Evolutionary conservation across 768 basidiomycete genomes (phyloP), one percentile per base, ranked within the genome.

Genomic region (Naganishia kalamii): DNA sequence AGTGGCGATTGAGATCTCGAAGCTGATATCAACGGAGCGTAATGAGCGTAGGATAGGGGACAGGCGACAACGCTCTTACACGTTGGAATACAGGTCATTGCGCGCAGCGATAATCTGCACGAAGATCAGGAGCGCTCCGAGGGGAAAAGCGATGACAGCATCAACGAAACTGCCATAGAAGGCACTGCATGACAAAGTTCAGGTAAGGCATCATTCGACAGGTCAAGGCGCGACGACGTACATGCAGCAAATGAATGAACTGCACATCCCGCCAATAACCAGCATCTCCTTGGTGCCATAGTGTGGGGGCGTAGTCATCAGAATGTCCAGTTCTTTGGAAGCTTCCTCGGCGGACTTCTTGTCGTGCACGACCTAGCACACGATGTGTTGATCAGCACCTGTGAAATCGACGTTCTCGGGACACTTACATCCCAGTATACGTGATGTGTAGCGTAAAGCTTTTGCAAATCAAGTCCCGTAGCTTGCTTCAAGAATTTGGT

Each of bases 91-190:
- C 17, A 92, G 77, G 73, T 90, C 88, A 70, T 90, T 88, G 66
- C 85, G 82, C 7, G 84, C 83, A 15, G 86, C 85, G 48, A 89
- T 74, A 49, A 87, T 81, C 73, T 92, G 90, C 15, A 90, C 82
- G 46, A 81, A 79, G 41, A 90, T 85, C 32, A 93, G 82, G 4
- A 90, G 79, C 21, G 84, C 84, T 11, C 91, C 90, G 25, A 92
- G 82, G 0, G 89, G 90, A 69, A 87, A 87, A 0, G 84, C 82
- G 40, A 86, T 80, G 29, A 91, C 78, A 23, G 84, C 83, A 77
- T 93, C 90, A 70, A 91, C 82, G 76, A 92, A 88, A 32, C 84
- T 86, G 0, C 89, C 89, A 33, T 81, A 82, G 76, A 90, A 90
- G 12, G 84, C 82, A 71, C 87, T 82, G 30, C 25, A n/a, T 15